Evolutionary conservation across 257 asterid genomes (phyloP), one percentile per base, ranked within the genome.

Genomic region (Solanum appendiculatum): DNA sequence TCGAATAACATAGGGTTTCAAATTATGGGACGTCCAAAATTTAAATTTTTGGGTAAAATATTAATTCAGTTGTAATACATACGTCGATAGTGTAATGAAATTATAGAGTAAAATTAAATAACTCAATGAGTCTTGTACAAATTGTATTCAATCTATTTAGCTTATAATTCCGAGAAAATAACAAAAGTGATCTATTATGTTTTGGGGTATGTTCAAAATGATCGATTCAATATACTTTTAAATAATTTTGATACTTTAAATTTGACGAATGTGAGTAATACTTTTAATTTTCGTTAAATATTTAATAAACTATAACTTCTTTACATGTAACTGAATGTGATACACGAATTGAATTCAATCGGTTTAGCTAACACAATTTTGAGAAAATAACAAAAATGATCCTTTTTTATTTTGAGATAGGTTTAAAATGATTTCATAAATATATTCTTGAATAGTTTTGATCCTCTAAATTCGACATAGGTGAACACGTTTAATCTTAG

Each of bases 191-290:
- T 12, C 2, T 27, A 5, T 64, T 66, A 27, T 27, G 10, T 6
- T 27, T 13, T 12, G 2, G 9, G 21, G 9, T 64, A 29, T 6
- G 20, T 13, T 66, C 4, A 66, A 64, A 66, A 66, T 29, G 7
- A 27, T 29, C 2, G 2, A 0, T 14, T 66, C 1, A 25, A 13
- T 27, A 64, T 64, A 64, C 0, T 66, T 0, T 1, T 29, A 0
- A 29, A 7, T 29, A 29, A 3, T 66, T 63, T 63, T 63, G 7
- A 63, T 63, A 0, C 15, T 63, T 3, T 60, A 60, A 20, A n/a
- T 60, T 60, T 60, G 31, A 60, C 1, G 16, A 23, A 63, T 4
- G 2, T 46, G 20, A 14, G 5, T 46, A 44, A 44, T 44, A 44
- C 51, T 3, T 44, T 44, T 44, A 44, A 3, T 11, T 44, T 44